A percentile compares a stretch with the other conserved stretches of the same genome.
phyloP scores from a whole-genome alignment of 371 early-diverging fungal species.

The Mucor racemosus region DNA sequence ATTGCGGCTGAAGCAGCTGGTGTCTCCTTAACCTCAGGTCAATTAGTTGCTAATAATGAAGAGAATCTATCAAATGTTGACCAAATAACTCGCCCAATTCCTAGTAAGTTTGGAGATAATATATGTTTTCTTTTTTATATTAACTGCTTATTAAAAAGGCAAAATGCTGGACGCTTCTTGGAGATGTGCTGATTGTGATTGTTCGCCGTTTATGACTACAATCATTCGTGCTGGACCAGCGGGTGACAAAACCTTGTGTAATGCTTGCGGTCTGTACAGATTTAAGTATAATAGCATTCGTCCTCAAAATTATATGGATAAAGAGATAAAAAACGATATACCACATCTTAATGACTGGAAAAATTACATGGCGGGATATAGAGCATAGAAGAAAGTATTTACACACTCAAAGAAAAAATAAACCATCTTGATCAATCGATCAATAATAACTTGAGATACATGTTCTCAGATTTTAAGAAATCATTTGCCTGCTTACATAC shows the following conservation, averaged over 20 bases:
- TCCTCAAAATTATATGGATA: constrained; percentile 23
- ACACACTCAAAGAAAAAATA: too few relatives aligned
- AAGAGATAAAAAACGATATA: constrained; percentile 26
- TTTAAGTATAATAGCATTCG: constrained; percentile 18
- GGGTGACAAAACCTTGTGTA: constrained; percentile 67
- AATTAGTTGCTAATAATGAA: background rate
- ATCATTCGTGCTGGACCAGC: constrained; percentile 61
- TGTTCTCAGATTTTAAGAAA: too few relatives aligned
- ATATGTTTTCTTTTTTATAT: too few relatives aligned
- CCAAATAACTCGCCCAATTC: constrained; percentile 13
- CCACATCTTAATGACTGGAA: constrained; percentile 25
- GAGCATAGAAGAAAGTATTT: background rate
- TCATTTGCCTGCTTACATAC: too few relatives aligned
- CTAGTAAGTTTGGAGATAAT: constrained; percentile 6
- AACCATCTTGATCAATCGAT: too few relatives aligned
- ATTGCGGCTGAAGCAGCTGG: constrained; percentile 58
- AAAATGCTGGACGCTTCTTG: constrained; percentile 15
- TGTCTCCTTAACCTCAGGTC: constrained; percentile 23
- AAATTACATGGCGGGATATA: constrained; percentile 16
- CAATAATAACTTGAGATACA: too few relatives aligned
- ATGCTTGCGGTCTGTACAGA: constrained; percentile 62
- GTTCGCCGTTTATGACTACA: constrained; percentile 25
- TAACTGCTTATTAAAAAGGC: background rate
- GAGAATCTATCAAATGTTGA: background rate
- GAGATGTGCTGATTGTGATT: constrained; percentile 20